Base-by-base conservation (phyloP, 2,329 filamentous ascomycete species). In the Aspergillus tamarii region DNA sequence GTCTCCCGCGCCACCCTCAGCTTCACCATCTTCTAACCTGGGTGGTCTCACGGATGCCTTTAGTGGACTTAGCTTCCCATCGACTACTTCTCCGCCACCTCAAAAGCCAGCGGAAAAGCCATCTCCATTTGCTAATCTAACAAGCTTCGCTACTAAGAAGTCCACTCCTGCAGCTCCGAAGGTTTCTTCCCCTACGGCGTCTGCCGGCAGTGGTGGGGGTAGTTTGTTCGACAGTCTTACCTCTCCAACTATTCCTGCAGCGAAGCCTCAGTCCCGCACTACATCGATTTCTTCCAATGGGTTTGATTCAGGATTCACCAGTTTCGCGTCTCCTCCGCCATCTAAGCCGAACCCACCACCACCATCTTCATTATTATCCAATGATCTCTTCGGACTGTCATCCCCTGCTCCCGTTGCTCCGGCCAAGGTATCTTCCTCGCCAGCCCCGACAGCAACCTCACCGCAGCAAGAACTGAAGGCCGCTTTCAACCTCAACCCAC, bases 21-120 rank as follows among this genome's bases (percentile, higher is more conserved):
- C 64, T 64, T 45, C 74, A 7, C 74, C 74, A n/a, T 69, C 70
- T 32, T 69, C 70, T 36, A 76, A 77, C 61, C 69, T 88, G 70
- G 85, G 91, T 41, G 90, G 90, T 4, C 83, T 96, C 69, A 90
- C 89, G 61, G 92, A 97, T 80, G 93, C 93, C 12, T 97, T 94
- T 76, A 88, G 89, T 69, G 85, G 87, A 41, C 77, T 93, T 52
- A 89, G 84, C 64, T 91, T 93, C 61, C 83, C 81, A 48, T 73
- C 81, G 8, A 71, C 82, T n/a, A 77, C 80, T 11, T 82, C 79
- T 60, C 72, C 77, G 52, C 69, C 74, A 14, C 70, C 69, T 26
- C 64, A 68, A 28, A 76, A 81, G 64, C 77, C 77, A 43, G 70
- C 72, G 21, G 75, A 83, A 12, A 89, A 89, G 74, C 80, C 86